Evolutionary conservation across 306 rosid genomes (phyloP), one percentile per base, ranked within the genome.

Genomic region (Quercus cerris): DNA sequence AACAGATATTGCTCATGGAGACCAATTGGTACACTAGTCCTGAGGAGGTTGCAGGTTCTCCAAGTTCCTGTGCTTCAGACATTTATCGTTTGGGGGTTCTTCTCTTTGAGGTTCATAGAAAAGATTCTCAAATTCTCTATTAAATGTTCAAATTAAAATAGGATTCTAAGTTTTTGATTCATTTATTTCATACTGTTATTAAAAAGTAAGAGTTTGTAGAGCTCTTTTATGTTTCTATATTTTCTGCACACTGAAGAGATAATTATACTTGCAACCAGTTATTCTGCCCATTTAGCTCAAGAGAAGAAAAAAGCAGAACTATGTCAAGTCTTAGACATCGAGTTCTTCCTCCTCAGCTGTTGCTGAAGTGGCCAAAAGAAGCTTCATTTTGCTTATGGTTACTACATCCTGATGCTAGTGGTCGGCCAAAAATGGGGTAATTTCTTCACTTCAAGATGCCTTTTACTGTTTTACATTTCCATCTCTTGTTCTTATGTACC

Each of bases 271-370:
- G 84, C 88, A 81, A 78, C 31, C 94, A 95, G 99, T 81, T 95
- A 83, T 95, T 95, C 85, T 95, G 98, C 84, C 92, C 98, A 28
- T 87, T 87, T 71, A 81, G 89, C 87, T 85, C 98, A 57, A 90
- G 94, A 86, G 98, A 95, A 84, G 99, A 90, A 75, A 93, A 93
- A 82, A 87, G 93, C 75, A 84, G 88, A 76, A 91, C 97, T 30
- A 95, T 95, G 99, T 93, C 96, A 71, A 91, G 92, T 87, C 87
- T 95, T 72, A 90, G 99, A 79, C 98, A 95, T 75, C 87, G 99
- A 85, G 98, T 95, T 84, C 97, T 95, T 85, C 98, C 99, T 83
- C 97, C 99, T n/a, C 98, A 89, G n/a, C 74, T 95, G 79, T 94
- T 95, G 83, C 88, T 87, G 80, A 95, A 93, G 80, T 95, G 99